Evolutionary conservation across 768 basidiomycete genomes (phyloP), one percentile per base, ranked within the genome.

Genomic region (Leccinum longicurvipes): DNA sequence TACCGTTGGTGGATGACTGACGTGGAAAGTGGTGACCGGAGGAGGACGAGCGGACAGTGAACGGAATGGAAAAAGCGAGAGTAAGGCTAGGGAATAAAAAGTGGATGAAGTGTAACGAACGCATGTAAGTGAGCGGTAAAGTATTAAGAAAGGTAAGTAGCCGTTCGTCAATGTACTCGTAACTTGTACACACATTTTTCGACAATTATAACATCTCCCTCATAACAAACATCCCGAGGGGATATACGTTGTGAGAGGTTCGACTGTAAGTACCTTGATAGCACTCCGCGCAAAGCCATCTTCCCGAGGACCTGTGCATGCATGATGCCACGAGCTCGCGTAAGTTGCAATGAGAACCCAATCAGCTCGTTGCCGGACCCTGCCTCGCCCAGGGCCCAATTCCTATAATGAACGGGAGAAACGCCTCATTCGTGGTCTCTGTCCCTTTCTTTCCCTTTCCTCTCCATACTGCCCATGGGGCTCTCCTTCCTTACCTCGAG

Each of bases 41-140:
- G 17, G 8, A 17, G 15, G 4, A 27, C 6, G 55, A 51, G 53
- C 59, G 71, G 32, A 68, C 62, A 50, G 58, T 51, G 56, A 77
- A 66, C 0, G 73, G 69, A 42, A 77, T 62, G 41, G 60, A 68
- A 36, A 72, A 31, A 29, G 76, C 76, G 60, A 69, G 23, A 14
- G 56, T 57, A 7, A 65, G 28, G 11, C 49, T 54, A 41, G 51
- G 41, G 31, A 67, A 5, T 60, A 73, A 71, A 0, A 62, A 69
- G 21, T 48, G 69, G 23, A 60, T 2, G 44, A 59, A 36, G 41
- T n/a, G 51, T 45, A 71, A 66, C 0, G 67, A 65, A 27, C 36
- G 63, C 67, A 71, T 72, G 44, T 15, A 45, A 24, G 44, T 39
- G 19, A 6, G 32, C 21, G 36, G 36, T n/a, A 39, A 39, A 39